Base-by-base conservation (phyloP, 2,329 filamentous ascomycete genomes). In the Phyllosticta citriasiana region DNA sequence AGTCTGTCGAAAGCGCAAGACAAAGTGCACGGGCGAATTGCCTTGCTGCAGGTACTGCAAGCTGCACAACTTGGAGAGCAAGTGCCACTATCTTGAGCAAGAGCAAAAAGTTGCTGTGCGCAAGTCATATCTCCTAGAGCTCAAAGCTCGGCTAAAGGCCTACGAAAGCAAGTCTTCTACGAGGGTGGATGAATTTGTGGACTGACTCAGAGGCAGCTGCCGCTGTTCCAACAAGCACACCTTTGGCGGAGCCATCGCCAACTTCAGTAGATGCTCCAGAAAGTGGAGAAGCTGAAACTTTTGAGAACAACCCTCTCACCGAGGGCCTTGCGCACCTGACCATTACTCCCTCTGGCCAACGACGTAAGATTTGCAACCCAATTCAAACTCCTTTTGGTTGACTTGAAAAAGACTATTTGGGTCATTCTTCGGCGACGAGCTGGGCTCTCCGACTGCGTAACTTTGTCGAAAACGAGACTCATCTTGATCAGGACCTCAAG, bases 401-500 rank as follows among this genome's bases (percentile, higher is more conserved):
- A 60, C 8, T 1, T 30, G 2, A 25, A 22, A 22, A 26, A 64
- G 66, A 68, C 50, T 69, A 68, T 53, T 62, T 69, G 6, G 67
- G 67, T 14, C 65, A 65, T 33, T 68, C 66, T 8, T 69, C 68
- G 2, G 68, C 68, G 2, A 66, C 67, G 9, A 67, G 65, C 25
- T 62, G 67, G 16, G 66, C 65, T 4, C 57, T 67, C 55, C 59
- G 66, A 19, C 63, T 69, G 5, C 62, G 64, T 9, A 66, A 67
- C 52, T 66, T 69, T 16, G 65, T 69, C 7, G 67, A 64, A 55
- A 63, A 62, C 2, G 61, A 64, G n/a, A 62, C 9, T 62, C 65
- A 55, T 57, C 73, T 73, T 64, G 72, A 74, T 65, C 72, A 72
- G 55, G 71, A 63, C 69, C 71, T 25, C 63, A 75, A 24, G 69